phyloP scores from a whole-genome alignment of 2,329 filamentous ascomycete species.

The Cladophialophora exuberans region DNA sequence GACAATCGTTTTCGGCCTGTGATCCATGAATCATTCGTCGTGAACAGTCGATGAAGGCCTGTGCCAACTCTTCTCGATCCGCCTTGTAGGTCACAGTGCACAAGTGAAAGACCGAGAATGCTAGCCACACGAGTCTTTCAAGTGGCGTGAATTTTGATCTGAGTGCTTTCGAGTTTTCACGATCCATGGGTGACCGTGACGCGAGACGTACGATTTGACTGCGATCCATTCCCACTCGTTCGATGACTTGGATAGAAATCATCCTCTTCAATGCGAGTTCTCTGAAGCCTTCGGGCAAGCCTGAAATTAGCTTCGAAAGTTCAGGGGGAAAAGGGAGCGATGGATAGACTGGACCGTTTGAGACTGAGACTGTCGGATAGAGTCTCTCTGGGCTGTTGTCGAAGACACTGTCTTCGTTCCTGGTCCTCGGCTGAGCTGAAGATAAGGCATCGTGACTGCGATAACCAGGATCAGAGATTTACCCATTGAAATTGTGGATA shows the following conservation, averaged over 20 bases:
- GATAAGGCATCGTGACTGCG: constrained; percentile 8
- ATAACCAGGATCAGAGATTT: not conserved
- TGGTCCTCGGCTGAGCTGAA: constrained; percentile 1
- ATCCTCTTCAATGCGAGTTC: constrained; percentile 25
- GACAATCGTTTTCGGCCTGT: constrained; percentile 15
- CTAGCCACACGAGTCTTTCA: constrained; percentile 20
- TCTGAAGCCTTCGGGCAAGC: constrained; percentile 24
- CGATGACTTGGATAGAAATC: constrained; percentile 22
- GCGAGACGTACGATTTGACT: constrained; percentile 24
- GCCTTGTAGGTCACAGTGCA: constrained; percentile 17
- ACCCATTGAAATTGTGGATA: not conserved
- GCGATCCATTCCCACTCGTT: constrained; percentile 19
- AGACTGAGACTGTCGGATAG: not conserved
- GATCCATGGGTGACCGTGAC: constrained; percentile 16
- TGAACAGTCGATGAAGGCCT: constrained; percentile 20
- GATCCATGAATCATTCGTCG: constrained; percentile 1
- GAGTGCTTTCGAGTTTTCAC: constrained; percentile 9
- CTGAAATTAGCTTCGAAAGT: constrained; percentile 18
- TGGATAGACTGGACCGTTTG: constrained; percentile 41
- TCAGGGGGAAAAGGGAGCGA: constrained; percentile 23
- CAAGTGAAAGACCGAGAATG: constrained; percentile 20
- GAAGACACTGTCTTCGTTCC: not conserved
- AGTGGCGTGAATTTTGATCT: constrained; percentile 12
- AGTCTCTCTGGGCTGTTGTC: not conserved
- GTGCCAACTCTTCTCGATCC: constrained; percentile 14